Base-by-base conservation (phyloP, 2,329 filamentous ascomycete species). In the Cryphonectria naterciae region DNA sequence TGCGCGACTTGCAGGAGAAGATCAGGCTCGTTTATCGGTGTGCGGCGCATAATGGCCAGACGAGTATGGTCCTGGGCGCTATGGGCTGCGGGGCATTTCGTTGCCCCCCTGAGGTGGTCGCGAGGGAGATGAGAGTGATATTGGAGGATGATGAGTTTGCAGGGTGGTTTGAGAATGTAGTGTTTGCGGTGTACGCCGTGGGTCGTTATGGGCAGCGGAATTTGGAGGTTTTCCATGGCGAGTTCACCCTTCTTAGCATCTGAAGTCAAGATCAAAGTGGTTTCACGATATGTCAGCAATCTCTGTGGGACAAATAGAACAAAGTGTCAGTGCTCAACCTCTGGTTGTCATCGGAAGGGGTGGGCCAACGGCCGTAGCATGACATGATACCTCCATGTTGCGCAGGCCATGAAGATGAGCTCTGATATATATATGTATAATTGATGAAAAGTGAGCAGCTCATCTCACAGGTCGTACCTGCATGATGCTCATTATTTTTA, bases 81-180 rank as follows among this genome's bases (percentile, higher is more conserved):
- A 35, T 65, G 63, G 63, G 63, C 2, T 65, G 63, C 22, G 63
- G 63, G n/a, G 63, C 63, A 22, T 65, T 52, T n/a, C 63, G 63
- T 8, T 65, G 63, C 22, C 63, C 63, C 17, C 63, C 63, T 4
- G 63, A 46, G 63, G 63, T 65, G 43, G 63, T 65, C 0, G 63
- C 63, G 25, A 46, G 43, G 63, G 63, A 65, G 43, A 65, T 65
- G 63, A 52, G 63, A 28, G 15, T 2, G 41, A 65, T 65, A 4
- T n/a, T 65, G 63, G 43, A 65, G n/a, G 63, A 65, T 11, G 63
- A 46, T 11, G 63, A 65, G 43, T 65, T 65, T 65, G 63, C 41
- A 22, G 63, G 63, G 10, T 65, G 63, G 63, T 65, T 65, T 65
- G 43, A 65, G 63, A 28, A 65, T 52, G 63, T 65, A 1, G 63